A percentile compares a stretch with the other conserved stretches of the same genome.
Evolutionary conservation across 768 basidiomycete species (phyloP).

Genomic region (Xerocomus spinulosus): DNA sequence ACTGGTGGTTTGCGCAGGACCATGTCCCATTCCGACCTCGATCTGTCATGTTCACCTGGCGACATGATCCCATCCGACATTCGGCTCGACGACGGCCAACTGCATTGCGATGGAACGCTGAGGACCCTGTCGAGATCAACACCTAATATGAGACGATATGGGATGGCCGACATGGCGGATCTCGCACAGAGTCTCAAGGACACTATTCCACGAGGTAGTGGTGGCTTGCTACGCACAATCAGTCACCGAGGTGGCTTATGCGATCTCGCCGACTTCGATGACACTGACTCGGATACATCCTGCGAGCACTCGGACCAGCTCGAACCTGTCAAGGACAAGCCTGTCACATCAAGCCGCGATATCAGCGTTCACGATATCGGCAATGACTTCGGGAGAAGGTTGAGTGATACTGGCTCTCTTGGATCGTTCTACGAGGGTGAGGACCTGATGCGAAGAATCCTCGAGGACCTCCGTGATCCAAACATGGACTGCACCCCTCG

Average conservation of each 20-base stretch:
- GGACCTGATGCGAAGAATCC: constrained; percentile 13
- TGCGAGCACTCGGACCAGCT: not conserved
- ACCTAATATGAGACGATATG: constrained; percentile 7
- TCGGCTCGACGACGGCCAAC: too few relatives aligned
- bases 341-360: not conserved
- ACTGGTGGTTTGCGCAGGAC: too few relatives aligned
- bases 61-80: too few relatives aligned
- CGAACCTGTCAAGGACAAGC: not conserved
- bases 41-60: too few relatives aligned
- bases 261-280: not conserved
- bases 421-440: not conserved
- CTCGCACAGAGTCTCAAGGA: not conserved
- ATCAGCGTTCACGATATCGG: not conserved
- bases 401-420: not conserved
- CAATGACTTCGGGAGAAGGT: not conserved
- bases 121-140: too few relatives aligned
- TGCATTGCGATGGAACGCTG: not conserved
- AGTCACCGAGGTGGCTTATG: not conserved
- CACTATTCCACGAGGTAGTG: not conserved
- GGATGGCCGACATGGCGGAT: constrained; percentile 8
- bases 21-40: too few relatives aligned
- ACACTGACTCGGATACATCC: not conserved
- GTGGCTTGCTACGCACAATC: not conserved
- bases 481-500: constrained; percentile 5
- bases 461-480: constrained; percentile 14